A percentile compares a stretch with the other conserved stretches of the same genome.
Evolutionary conservation across 2,329 filamentous ascomycete species (phyloP).

Genomic region (Aplosporella prunicola): DNA sequence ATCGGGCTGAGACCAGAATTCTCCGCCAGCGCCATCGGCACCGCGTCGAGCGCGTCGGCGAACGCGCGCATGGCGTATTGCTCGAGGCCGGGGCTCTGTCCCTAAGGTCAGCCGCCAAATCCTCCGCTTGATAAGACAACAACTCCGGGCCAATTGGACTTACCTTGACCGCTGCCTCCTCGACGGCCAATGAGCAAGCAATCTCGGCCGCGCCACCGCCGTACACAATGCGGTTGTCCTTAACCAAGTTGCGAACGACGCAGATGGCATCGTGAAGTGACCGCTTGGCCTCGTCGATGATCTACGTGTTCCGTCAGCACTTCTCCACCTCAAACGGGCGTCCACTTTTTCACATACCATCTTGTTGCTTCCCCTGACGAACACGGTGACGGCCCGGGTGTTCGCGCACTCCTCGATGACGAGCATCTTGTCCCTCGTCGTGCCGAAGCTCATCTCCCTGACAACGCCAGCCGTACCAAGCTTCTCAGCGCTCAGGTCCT

Average conservation of each 20-base stretch:
- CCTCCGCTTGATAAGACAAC: neutral
- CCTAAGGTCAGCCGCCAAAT: conserved; percentile 6
- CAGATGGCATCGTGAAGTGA: conserved; percentile 96
- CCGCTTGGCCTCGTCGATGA: conserved; percentile 97
- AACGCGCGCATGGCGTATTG: conserved; percentile 99
- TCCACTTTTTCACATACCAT: conserved; percentile 56
- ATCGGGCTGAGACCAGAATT: conserved; percentile 96
- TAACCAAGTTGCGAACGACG: conserved; percentile 91
- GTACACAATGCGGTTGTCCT: conserved; percentile 94
- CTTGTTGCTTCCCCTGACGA: conserved; percentile 97
- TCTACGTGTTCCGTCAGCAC: conserved; percentile 42
- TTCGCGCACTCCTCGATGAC: conserved; percentile 99
- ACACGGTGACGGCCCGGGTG: conserved; percentile 89
- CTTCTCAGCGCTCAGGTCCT: conserved; percentile 85
- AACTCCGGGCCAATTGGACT: conserved; percentile 12
- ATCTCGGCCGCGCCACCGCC: conserved; percentile 95
- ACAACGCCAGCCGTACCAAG: conserved; percentile 84
- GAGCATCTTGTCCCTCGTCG: conserved; percentile 97
- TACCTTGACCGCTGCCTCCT: conserved; percentile 81
- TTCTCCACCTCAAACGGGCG: neutral
- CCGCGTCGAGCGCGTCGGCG: conserved; percentile 81
- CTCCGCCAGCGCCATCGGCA: conserved; percentile 94
- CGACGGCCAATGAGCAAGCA: conserved; percentile 90
- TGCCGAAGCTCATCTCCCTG: conserved; percentile 91
- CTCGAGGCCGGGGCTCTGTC: conserved; percentile 80